phyloP scores from a whole-genome alignment of 305 asterid genomes.

The Striga hermonthica region DNA sequence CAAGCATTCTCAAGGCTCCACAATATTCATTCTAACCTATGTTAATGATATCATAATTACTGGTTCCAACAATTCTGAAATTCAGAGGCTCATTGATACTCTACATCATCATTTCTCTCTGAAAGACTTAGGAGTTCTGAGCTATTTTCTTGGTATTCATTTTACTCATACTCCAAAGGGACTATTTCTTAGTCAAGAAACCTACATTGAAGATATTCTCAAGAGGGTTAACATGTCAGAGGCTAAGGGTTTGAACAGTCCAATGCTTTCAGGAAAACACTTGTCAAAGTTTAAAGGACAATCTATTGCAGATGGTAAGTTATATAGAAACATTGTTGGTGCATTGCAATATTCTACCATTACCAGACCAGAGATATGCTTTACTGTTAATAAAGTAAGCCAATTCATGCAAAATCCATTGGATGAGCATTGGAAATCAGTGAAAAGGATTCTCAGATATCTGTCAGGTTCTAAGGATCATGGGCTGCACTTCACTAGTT shows the following conservation, averaged over 20 bases:
- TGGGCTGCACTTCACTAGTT: background rate
- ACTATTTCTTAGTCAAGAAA: background rate
- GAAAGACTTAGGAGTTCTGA: background rate
- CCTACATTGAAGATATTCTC: background rate
- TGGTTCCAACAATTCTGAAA: background rate
- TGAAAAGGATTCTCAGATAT: background rate
- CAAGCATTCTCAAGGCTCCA: background rate
- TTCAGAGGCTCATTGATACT: background rate
- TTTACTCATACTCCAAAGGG: background rate
- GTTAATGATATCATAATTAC: background rate
- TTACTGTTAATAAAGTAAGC: background rate
- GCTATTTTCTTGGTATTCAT: background rate
- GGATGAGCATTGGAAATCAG: background rate
- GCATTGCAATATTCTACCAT: background rate
- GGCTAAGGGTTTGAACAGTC: background rate
- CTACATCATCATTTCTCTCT: background rate
- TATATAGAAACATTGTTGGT: background rate
- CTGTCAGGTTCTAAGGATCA: background rate
- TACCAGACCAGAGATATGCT: background rate
- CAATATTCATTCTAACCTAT: background rate
- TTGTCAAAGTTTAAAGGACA: background rate
- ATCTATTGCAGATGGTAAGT: background rate
- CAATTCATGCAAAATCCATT: background rate
- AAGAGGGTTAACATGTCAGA: background rate
- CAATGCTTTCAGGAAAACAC: background rate